Evolutionary conservation across 306 rosid species (phyloP), one percentile per base, ranked within the genome.

Genomic region (Cajanus cajan): DNA sequence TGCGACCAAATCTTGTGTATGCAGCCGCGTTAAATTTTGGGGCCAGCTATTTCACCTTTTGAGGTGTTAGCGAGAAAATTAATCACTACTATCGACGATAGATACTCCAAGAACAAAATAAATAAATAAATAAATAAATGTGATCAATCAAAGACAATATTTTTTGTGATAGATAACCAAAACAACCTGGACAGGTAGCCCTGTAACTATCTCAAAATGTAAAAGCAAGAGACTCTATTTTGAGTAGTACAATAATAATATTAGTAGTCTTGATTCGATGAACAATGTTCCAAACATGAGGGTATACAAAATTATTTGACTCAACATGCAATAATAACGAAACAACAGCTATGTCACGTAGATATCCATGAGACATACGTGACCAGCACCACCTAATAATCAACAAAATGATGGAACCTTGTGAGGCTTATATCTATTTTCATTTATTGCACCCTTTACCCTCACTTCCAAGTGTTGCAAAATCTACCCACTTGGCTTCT

Each of bases 331-430:
- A 73, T 61, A 44, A 68, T 34, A 69, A 74, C 41, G 61, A 68
- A 84, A 75, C 73, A 78, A 69, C 39, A 34, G 68, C 41, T n/a
- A 77, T 65, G 84, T 86, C 74, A 80, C 77, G 74, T 73, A 78
- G 55, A 78, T 80, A 68, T 76, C 86, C 91, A 86, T 86, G 85
- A 78, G 90, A 76, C 86, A 75, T 78, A 87, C 89, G 90, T 92
- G 97, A 90, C 85, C 65, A 81, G 78, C 90, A 90, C 93, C 87
- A 89, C 91, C 91, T 72, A 82, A 82, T 86, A 74, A 89, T 90
- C 85, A 82, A 87, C 71, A 86, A 84, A 65, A 74, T 85, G 90
- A 86, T 82, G 64, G 86, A 76, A 80, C 73, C 84, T 77, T 86
- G 88, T 86, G 94, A 76, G 92, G 95, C 86, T 79, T 62, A 54